Evolutionary conservation across 1,284 basidiomycete genomes (phyloP), one percentile per base, ranked within the genome.

Genomic region (Boletellus sp.): DNA sequence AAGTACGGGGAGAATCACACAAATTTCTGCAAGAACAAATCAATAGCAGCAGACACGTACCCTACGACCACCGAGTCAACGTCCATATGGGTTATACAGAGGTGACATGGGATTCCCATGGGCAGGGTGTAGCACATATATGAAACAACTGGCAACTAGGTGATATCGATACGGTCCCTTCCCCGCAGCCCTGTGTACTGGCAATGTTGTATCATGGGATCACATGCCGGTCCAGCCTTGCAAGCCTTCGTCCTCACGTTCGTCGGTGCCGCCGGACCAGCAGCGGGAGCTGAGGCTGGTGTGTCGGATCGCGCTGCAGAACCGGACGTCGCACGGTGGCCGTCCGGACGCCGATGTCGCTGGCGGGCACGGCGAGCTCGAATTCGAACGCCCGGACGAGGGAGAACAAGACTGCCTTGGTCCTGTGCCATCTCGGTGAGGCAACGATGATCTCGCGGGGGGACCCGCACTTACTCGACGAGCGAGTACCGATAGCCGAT

Each of bases 401-500:
- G 8, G 44, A 36, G 22, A 45, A 45, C 21, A 28, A 10, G 11
- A 45, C 32, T 6, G 33, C 44, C 33, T 45, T 45, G 22, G 33
- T 45, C 16, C 44, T 45, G 8, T 12, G 3, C 11, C 30, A 12
- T 30, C 11, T 32, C 30, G 26, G 3, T 11, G 8, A 36, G 2
- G 8, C 18, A 15, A 32, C 15, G 22, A 15, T 19, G 4, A 7
- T 13, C 30, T 32, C 37, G 10, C 6, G 12, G 16, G 5, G 35
- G 6, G 30, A 1, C 13, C 11, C 6, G 24, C 2, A 66, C 74
- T 60, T 57, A 83, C 81, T 90, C 86, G 19, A 81, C 71, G 18
- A 90, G 59, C 8, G 86, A 78, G 62, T 90, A 89, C 6, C 83
- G 79, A 64, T 85, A 90, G 2, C 87, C 87, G 41, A 86, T 86